These are phyloP conservation scores for Entophlyctis luteolus DNA, from an alignment of 192 early-diverging fungal genomes.

Conservation along the genomic window DNA sequence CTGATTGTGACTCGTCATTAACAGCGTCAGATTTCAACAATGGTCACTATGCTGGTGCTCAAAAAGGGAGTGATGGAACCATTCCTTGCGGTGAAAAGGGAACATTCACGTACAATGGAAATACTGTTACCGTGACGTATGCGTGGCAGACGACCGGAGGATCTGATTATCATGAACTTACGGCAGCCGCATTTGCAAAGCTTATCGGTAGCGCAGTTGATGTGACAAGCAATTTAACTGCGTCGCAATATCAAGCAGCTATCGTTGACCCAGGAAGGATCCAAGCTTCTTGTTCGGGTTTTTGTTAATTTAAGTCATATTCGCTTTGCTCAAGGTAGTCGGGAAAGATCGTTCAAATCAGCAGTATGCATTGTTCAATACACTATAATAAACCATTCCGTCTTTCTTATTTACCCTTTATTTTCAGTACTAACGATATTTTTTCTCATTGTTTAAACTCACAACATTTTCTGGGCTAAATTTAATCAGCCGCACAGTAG, in stretches of 20 bases:
- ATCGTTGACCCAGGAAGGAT: slow-evolving; percentile 16
- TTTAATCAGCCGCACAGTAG: background rate
- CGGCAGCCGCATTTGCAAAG: slow-evolving; percentile 6
- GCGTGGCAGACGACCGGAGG: slow-evolving; percentile 17
- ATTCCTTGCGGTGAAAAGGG: slow-evolving; percentile 11
- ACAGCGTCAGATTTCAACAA: slow-evolving; percentile 16
- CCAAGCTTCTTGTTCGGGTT: background rate
- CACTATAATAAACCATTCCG: background rate
- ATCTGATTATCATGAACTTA: slow-evolving; percentile 11
- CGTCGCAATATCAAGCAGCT: background rate
- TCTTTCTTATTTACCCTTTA: too few species aligned
- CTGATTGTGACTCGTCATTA: slow-evolving; percentile 11
- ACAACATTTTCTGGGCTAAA: background rate
- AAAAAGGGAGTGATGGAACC: background rate
- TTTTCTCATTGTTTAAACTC: background rate
- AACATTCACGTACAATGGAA: slow-evolving; percentile 20
- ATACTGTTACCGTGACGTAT: slow-evolving; percentile 11
- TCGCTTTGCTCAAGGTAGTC: too few species aligned
- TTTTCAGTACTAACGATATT: slow-evolving; percentile 3
- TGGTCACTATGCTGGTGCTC: slow-evolving; percentile 21
- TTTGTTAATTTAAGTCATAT: too few species aligned
- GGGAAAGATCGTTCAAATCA: too few species aligned
- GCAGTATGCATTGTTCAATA: too few species aligned
- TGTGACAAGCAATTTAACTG: background rate
- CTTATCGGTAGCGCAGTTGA: background rate